phyloP scores from a whole-genome alignment of 1,284 basidiomycete genomes.

The Veloboletus limbatus region DNA sequence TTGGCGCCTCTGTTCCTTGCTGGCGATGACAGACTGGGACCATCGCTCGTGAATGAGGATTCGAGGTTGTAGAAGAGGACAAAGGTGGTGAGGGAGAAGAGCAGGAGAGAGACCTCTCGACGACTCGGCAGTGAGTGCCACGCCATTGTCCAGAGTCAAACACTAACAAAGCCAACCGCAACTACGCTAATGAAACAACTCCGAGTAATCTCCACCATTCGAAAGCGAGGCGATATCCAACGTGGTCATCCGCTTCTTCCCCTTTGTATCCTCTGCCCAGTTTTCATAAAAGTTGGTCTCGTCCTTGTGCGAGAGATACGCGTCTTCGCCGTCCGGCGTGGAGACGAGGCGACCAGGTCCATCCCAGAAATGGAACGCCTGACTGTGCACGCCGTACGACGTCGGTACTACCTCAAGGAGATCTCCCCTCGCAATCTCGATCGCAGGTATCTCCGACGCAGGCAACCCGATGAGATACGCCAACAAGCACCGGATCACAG shows the following conservation, averaged over 20 bases:
- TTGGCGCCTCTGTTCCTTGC: constrained; percentile 20
- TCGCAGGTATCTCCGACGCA: constrained; percentile 95
- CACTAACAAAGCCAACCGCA: not conserved
- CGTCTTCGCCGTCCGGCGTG: constrained; percentile 39
- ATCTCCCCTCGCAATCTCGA: constrained; percentile 91
- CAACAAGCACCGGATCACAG: constrained; percentile 95
- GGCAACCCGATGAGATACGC: constrained; percentile 92
- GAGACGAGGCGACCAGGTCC: constrained; percentile 63
- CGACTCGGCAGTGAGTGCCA: constrained; percentile 61
- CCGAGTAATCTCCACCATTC: constrained; percentile 5
- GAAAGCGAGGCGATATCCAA: constrained; percentile 28
- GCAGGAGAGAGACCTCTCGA: constrained; percentile 59
- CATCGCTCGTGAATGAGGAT: constrained; percentile 48
- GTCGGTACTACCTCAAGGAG: constrained; percentile 87
- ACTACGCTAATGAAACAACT: constrained; percentile 17
- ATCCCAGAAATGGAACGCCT: constrained; percentile 92
- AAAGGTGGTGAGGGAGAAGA: constrained; percentile 60
- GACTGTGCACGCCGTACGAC: constrained; percentile 84
- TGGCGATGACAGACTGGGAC: constrained; percentile 34
- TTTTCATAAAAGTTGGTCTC: constrained; percentile 83
- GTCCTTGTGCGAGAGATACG: constrained; percentile 44
- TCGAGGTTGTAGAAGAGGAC: constrained; percentile 67
- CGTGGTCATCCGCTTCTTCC: constrained; percentile 49
- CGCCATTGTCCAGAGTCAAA: constrained; percentile 37
- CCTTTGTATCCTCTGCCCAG: constrained; percentile 79